Base-by-base conservation (phyloP, 192 early-diverging fungal species). In the Borealophlyctis nickersoniae region DNA sequence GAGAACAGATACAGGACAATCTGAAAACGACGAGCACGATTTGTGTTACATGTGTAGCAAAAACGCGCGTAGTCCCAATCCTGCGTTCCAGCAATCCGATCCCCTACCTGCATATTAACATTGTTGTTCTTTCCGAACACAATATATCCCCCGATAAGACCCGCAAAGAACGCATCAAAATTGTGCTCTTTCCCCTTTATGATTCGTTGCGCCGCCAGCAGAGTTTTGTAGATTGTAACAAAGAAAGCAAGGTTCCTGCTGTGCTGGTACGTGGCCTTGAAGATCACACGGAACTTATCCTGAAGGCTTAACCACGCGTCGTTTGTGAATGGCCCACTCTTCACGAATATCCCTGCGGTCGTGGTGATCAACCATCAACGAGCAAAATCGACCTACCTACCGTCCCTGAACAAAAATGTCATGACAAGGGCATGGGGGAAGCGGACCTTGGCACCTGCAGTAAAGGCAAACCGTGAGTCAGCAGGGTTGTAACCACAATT, bases 381-480 rank as follows among this genome's bases (percentile, higher is more conserved):
- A 24, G 2, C 51, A 61, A 48, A 4, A 0, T 2, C 26, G 45
- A 45, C 77, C 64, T 80, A 92, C 90, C 85, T 89, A 56, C 89
- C 89, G n/a, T 75, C 72, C 28, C 92, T 84, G 78, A 98, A 98
- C 61, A 98, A 75, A 56, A 98, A 76, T 5, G 95, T 94, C 95
- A 97, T 97, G 58, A 97, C 93, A 0, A 97, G 73, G 19, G 94
- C 94, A 73, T 97, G 94, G n/a, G 94, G 94, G 63, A 96, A 96
- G 48, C 95, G 80, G 59, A 98, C 88, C 75, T 96, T 94, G 50
- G 94, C 91, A 31, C 80, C 75, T 76, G 26, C 19, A 28, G 35
- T 14, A 35, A n/a, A n/a, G 57, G 19, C 26, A 26, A 35, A n/a
- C n/a, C n/a, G n/a, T n/a, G n/a, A n/a, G n/a, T n/a, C n/a, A n/a